These are phyloP conservation scores for Psilocybe tampanensis DNA, from an alignment of 768 basidiomycete species.

Conservation along the genomic window DNA sequence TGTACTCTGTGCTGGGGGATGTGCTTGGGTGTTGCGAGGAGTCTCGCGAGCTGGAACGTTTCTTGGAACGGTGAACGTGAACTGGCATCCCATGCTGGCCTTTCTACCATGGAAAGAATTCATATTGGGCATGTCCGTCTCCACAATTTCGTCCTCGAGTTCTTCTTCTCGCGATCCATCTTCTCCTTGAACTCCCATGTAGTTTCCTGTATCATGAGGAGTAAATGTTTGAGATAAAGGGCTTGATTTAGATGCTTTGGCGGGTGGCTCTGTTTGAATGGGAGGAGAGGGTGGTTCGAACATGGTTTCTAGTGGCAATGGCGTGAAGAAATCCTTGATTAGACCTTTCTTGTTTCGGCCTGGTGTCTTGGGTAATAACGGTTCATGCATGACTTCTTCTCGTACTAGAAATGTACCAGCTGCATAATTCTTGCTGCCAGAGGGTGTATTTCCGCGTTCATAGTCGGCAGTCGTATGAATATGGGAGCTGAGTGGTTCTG, in stretches of 20 bases:
- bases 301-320: slow-evolving; percentile 85
- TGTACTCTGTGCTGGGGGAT: slow-evolving; percentile 66
- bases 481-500: slow-evolving; percentile 53
- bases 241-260: slow-evolving; percentile 14
- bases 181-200: slow-evolving; percentile 27
- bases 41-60: slow-evolving; percentile 30
- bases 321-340: slow-evolving; percentile 86
- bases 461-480: slow-evolving; percentile 49
- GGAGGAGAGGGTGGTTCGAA: slow-evolving; percentile 93
- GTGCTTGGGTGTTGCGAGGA: slow-evolving; percentile 21
- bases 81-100: slow-evolving; percentile 56
- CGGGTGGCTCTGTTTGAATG: slow-evolving; percentile 18
- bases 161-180: no score
- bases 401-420: slow-evolving; percentile 79
- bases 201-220: slow-evolving; percentile 1
- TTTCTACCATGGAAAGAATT: slow-evolving; percentile 47
- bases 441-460: slow-evolving; percentile 27
- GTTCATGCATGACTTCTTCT: slow-evolving; percentile 59
- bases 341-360: slow-evolving; percentile 58
- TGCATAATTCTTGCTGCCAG: slow-evolving; percentile 30
- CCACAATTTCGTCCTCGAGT: slow-evolving; percentile 38
- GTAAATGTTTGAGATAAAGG: slow-evolving; percentile 14
- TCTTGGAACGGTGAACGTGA: slow-evolving; percentile 74
- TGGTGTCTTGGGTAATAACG: slow-evolving; percentile 68
- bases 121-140: slow-evolving; percentile 54